Evolutionary conservation across 257 asterid genomes (phyloP), one percentile per base, ranked within the genome.

Genomic region (Fraxinus excelsior): DNA sequence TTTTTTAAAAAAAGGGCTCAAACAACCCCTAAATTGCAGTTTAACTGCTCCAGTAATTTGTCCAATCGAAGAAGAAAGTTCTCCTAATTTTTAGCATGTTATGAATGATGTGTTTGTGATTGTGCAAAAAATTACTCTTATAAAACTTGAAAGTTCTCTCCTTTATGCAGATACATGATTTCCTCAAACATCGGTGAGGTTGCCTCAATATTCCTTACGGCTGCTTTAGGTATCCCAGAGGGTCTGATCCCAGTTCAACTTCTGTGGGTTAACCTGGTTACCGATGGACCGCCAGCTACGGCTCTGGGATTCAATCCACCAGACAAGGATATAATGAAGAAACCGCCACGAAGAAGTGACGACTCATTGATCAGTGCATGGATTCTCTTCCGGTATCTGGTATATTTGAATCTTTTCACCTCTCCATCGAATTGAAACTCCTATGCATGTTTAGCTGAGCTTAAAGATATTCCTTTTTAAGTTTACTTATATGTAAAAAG

Each of bases 231-330:
- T 71, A 93, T 93, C 76, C 99, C 99, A 0, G 99, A 95, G 84
- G 98, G 99, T 80, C 86, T 95, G 86, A 95, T 95, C 68, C 99
- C 99, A 2, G 99, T 93, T 74, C 99, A 95, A 87, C 98, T 95
- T 82, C 88, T 95, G 82, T 95, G 98, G 99, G 99, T 95, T 73
- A 95, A 95, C 85, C 85, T 93, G 79, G 99, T 93, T 44, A 95
- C 99, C 32, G 98, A 95, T 84, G 99, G 99, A n/a, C 99, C 98
- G 35, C 99, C 99, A 32, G 99, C 99, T 69, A 93, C 98, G 9
- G 99, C 99, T 64, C 81, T 96, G 94, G 99, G 99, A 76, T 96
- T 96, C 77, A 93, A 96, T 86, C 98, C 99, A 76, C 99, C 99
- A 1, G 99, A 96, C 82, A 90, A 93, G 83, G 99, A 96, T 69